Percentiles rank a stretch among this genome's conserved stretches.
Evolutionary conservation across 208 protist genomes (phyloP).

Genomic region (Acanthamoeba sp.): DNA sequence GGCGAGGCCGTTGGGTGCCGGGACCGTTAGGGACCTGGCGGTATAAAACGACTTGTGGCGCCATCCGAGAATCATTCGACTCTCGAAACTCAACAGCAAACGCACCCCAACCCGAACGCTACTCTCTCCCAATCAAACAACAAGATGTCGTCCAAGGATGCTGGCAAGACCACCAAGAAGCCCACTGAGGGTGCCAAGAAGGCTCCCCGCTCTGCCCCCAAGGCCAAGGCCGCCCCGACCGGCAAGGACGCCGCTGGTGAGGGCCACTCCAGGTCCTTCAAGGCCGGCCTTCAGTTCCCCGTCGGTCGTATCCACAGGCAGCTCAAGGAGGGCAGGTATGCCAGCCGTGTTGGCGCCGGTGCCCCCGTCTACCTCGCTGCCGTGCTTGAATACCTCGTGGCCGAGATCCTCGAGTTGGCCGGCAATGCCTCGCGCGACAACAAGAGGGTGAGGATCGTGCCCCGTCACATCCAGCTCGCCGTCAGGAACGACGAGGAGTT

Average conservation of each 20-base stretch:
- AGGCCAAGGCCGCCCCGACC: neutral
- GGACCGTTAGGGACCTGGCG: neutral
- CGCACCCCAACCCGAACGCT: neutral
- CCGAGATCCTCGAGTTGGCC: slow-evolving; percentile 96
- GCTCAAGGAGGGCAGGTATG: slow-evolving; percentile 97
- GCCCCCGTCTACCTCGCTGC: slow-evolving; percentile 99
- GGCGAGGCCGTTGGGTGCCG: neutral
- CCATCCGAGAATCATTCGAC: neutral
- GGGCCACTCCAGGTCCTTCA: slow-evolving; percentile 92
- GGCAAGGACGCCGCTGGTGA: slow-evolving; percentile 42
- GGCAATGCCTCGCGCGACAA: slow-evolving; percentile 95
- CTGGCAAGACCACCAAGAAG: slow-evolving; percentile 11
- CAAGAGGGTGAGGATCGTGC: slow-evolving; percentile 94
- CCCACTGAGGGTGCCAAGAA: neutral
- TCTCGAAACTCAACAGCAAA: neutral
- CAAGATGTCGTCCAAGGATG: slow-evolving; percentile 35
- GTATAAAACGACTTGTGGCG: neutral
- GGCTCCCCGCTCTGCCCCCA: neutral
- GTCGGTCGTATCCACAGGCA: slow-evolving; percentile 98
- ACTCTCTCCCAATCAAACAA: neutral
- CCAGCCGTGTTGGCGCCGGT: slow-evolving; percentile 96
- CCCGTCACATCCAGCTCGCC: slow-evolving; percentile 95
- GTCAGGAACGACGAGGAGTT: slow-evolving; percentile 96
- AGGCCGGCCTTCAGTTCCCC: slow-evolving; percentile 98
- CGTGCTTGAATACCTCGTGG: slow-evolving; percentile 98